Conservation (phyloP, 148 eudicot species). For the Cornus controversa region DNA sequence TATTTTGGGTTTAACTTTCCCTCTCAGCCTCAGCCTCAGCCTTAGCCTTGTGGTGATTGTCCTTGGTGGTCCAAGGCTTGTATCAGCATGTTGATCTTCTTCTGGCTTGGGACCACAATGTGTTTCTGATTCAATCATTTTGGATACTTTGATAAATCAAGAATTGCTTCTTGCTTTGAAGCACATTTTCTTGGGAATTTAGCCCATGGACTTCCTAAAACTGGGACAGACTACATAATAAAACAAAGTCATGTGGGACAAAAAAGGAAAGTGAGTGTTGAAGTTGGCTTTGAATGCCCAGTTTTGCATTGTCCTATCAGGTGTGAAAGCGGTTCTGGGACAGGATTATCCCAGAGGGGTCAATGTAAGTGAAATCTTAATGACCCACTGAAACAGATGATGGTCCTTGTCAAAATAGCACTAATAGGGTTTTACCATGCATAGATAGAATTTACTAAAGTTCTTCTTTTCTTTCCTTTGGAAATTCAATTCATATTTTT, state of each 20-base stretch:
- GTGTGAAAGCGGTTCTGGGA: not conserved
- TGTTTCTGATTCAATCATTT: not conserved
- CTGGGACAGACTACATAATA: not conserved
- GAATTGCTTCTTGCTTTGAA: not conserved
- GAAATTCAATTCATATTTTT: no score
- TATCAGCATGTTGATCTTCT: not conserved
- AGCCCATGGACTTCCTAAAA: not conserved
- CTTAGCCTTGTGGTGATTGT: not conserved
- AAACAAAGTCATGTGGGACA: not conserved
- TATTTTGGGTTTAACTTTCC: not conserved
- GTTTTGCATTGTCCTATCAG: not conserved
- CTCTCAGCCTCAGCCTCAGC: not conserved
- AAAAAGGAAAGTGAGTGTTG: not conserved
- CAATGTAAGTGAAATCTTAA: not conserved
- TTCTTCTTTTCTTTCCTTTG: no score
- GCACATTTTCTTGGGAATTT: not conserved
- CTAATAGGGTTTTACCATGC: not conserved
- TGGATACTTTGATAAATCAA: not conserved
- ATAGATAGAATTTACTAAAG: no score
- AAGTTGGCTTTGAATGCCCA: not conserved
- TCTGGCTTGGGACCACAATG: not conserved
- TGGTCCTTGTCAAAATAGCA: not conserved
- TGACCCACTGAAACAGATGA: not conserved
- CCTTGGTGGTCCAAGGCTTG: not conserved
- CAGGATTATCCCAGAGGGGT: not conserved